phyloP scores from a whole-genome alignment of 2,329 filamentous ascomycete genomes.

The Talaromyces sp. region DNA sequence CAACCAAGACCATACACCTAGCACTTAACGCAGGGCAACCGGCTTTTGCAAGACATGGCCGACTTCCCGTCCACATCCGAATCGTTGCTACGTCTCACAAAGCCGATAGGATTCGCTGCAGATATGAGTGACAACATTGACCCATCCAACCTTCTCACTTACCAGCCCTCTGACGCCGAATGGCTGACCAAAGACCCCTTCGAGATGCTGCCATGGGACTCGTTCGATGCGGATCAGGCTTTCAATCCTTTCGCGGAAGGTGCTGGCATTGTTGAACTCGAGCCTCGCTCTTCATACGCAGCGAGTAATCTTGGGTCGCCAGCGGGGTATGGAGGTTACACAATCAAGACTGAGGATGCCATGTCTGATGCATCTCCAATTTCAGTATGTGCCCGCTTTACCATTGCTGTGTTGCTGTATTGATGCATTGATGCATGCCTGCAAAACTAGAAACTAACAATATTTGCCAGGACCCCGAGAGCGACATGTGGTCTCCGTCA shows the following conservation, averaged over 20 bases:
- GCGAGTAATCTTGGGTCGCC: slow-evolving; percentile 8
- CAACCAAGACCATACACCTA: not conserved
- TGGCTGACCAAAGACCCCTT: slow-evolving; percentile 17
- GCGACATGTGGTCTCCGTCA: slow-evolving; percentile 17
- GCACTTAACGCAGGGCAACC: not conserved
- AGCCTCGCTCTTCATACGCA: slow-evolving; percentile 10
- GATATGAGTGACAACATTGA: slow-evolving; percentile 11
- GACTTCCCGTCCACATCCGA: slow-evolving; percentile 11
- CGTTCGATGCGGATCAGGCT: slow-evolving; percentile 8
- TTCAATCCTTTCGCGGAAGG: slow-evolving; percentile 13
- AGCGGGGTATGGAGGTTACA: slow-evolving; percentile 16
- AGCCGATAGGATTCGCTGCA: slow-evolving; percentile 13
- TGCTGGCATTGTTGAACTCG: slow-evolving; percentile 7
- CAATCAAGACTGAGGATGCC: slow-evolving; percentile 15
- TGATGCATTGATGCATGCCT: too few relatives aligned
- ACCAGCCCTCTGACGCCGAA: slow-evolving; percentile 13
- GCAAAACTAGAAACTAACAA: not conserved
- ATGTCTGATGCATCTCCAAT: slow-evolving; percentile 15
- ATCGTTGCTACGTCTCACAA: slow-evolving; percentile 10
- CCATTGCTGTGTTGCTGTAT: not conserved
- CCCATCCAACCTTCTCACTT: slow-evolving; percentile 12
- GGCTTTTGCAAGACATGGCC: slow-evolving; percentile 9
- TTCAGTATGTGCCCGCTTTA: slow-evolving; percentile 11
- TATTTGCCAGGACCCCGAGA: slow-evolving; percentile 9
- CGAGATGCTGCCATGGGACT: slow-evolving; percentile 15